Conservation (phyloP, 2,329 filamentous ascomycete genomes). For the Aspergillus intermedius region DNA sequence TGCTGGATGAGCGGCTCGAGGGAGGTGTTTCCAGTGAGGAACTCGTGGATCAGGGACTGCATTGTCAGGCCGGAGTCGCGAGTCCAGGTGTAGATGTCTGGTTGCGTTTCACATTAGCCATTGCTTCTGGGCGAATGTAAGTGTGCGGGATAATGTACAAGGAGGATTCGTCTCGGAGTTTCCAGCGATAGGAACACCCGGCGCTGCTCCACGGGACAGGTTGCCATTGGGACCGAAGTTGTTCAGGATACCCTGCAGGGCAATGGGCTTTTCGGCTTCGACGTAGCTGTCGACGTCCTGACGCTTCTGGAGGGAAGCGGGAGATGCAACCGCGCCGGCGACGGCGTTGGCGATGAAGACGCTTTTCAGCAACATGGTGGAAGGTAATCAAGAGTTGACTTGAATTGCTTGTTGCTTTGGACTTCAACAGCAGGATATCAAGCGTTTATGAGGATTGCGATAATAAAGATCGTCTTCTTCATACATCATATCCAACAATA, state of each 20-base stretch:
- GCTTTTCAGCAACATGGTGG: background rate
- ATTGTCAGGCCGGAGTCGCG: constrained; percentile 64
- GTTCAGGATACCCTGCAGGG: constrained; percentile 5
- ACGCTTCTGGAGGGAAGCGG: background rate
- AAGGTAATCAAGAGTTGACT: background rate
- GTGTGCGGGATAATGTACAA: constrained; percentile 34
- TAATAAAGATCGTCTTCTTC: background rate
- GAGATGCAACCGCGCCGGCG: constrained; percentile 3
- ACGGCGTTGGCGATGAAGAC: constrained; percentile 1
- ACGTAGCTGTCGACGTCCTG: constrained; percentile 7
- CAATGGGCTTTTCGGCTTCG: constrained; percentile 5
- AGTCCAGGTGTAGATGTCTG: constrained; percentile 48
- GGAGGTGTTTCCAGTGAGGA: constrained; percentile 52
- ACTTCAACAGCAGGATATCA: background rate
- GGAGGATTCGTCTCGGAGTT: constrained; percentile 47
- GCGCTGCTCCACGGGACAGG: constrained; percentile 39
- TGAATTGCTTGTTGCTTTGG: background rate
- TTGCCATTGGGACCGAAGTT: constrained; percentile 14
- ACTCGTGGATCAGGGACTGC: constrained; percentile 61
- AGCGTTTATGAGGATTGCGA: background rate
- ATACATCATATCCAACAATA: background rate
- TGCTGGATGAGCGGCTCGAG: constrained; percentile 58
- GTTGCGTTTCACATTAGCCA: too few species aligned
- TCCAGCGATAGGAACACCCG: constrained; percentile 50
- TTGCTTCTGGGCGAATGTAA: too few species aligned